Evolutionary conservation across 2,329 filamentous ascomycete genomes (phyloP), one percentile per base, ranked within the genome.

Genomic region (Waltergamsia citrina): DNA sequence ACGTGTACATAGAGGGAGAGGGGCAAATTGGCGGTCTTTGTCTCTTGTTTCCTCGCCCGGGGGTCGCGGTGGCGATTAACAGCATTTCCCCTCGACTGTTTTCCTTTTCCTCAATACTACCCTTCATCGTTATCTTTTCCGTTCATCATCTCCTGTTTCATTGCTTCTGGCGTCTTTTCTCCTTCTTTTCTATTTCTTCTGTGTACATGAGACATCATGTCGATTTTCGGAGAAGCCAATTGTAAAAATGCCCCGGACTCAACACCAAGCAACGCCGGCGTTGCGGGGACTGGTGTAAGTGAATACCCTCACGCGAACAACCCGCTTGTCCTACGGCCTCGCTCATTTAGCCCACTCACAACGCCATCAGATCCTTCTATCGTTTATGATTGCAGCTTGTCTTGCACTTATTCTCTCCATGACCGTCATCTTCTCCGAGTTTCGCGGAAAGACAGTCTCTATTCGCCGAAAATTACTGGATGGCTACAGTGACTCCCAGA

Each of bases 401-500:
- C 49, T 80, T 34, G 67, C 76, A 20, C 59, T 81, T 36, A 38
- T 66, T 35, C 57, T 81, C 38, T 69, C 67, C 40, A 59, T 63
- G 24, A 66, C 63, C 37, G 71, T 81, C 38, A 64, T 81, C 37
- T 48, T 78, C 34, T 63, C 69, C 36, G 71, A 77, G 40, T 50
- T 64, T 15, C 56, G 62, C 20, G 60, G 57, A 37, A 62, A 59
- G 34, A 59, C 62, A 9, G 69, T 69, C 15, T 62, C 63, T 28
- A 69, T 81, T 33, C 62, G 67, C 15, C 74, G 78, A 33, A 81
- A 80, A 50, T 62, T 83, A 3, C 69, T 83, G 32, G 72, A 70
- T 48, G 67, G 72, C 40, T 75, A 80, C 56, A 75, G 70, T 14
- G 78, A 83, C 53, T 77, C 81, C 48, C 77, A 82, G 52, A 75